Evolutionary conservation across 441 rosid species (phyloP).

Genomic region (Syzygium syzygioides): DNA sequence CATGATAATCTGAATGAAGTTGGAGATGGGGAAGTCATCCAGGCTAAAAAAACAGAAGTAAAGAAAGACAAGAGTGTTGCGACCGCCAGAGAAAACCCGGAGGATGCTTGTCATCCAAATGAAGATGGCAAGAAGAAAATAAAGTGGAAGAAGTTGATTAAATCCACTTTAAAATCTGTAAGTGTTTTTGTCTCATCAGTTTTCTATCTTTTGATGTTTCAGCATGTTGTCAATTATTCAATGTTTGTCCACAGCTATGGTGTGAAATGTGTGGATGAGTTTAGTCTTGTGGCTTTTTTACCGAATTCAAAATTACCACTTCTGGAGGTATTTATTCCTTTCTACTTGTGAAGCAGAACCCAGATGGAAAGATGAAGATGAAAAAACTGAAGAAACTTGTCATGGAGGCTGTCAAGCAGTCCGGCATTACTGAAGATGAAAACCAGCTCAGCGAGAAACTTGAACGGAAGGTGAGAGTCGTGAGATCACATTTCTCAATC

Average conservation of each 20-base stretch:
- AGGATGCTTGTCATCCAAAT: conserved; percentile 10
- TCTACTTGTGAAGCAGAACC: conserved; percentile 35
- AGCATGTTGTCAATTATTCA: background rate
- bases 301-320: background rate
- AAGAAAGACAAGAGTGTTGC: conserved; percentile 34
- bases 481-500: background rate
- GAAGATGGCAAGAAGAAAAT: conserved; percentile 44
- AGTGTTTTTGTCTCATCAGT: background rate
- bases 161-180: conserved; percentile 62
- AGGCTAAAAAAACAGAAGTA: conserved; percentile 17
- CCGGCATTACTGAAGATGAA: conserved; percentile 37
- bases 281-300: background rate
- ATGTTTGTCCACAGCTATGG: background rate
- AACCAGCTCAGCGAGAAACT: conserved; percentile 29
- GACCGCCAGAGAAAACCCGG: conserved; percentile 3
- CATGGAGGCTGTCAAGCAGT: conserved; percentile 42
- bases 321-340: background rate
- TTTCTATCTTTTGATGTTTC: background rate
- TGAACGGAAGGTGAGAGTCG: conserved; percentile 56
- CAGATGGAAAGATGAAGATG: conserved; percentile 65
- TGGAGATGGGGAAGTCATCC: conserved; percentile 33
- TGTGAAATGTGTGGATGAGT: background rate
- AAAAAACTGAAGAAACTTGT: conserved; percentile 61
- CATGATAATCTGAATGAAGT: conserved; percentile 14
- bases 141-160: conserved; percentile 78